phyloP scores from a whole-genome alignment of 768 basidiomycete species.

The Scleroderma citrinum region DNA sequence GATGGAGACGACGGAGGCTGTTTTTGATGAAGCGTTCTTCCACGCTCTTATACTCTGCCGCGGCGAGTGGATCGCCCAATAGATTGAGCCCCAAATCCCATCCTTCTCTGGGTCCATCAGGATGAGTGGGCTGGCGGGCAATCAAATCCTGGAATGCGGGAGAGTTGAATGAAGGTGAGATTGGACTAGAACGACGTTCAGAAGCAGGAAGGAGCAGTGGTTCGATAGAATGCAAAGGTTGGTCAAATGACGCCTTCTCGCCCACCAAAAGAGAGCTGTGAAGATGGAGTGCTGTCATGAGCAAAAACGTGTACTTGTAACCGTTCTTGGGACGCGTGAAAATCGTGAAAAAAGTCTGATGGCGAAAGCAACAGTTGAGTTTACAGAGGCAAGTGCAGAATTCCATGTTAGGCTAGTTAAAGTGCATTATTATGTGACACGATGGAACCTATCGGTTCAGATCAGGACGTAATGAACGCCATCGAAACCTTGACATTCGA shows the following conservation, averaged over 20 bases:
- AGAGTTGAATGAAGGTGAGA: constrained; percentile 13
- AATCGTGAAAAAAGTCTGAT: not conserved
- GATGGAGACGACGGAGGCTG: constrained; percentile 30
- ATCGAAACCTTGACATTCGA: not conserved
- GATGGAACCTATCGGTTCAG: not conserved
- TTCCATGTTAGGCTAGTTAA: not conserved
- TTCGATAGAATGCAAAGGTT: constrained; percentile 14
- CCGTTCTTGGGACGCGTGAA: not conserved
- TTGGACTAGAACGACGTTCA: constrained; percentile 11
- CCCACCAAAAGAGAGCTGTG: constrained; percentile 48
- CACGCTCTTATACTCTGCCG: constrained; percentile 25
- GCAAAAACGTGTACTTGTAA: constrained; percentile 9
- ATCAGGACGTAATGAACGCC: not conserved
- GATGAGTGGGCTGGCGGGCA: constrained; percentile 38
- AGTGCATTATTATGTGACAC: not conserved
- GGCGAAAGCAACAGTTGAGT: not conserved
- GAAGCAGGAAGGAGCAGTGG: constrained; percentile 15
- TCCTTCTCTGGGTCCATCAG: constrained; percentile 28
- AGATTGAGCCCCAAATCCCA: constrained; percentile 28
- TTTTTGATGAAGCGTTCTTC: constrained; percentile 24
- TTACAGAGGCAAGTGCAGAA: too few relatives aligned
- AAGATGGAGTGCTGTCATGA: constrained; percentile 58
- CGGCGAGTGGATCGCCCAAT: constrained; percentile 26
- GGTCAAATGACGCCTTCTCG: constrained; percentile 20
- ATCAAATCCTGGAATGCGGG: constrained; percentile 33